A percentile compares a stretch with the other conserved stretches of the same genome.
phyloP scores from a whole-genome alignment of 2,329 filamentous ascomycete species.

The Hypomyces perniciosus region DNA sequence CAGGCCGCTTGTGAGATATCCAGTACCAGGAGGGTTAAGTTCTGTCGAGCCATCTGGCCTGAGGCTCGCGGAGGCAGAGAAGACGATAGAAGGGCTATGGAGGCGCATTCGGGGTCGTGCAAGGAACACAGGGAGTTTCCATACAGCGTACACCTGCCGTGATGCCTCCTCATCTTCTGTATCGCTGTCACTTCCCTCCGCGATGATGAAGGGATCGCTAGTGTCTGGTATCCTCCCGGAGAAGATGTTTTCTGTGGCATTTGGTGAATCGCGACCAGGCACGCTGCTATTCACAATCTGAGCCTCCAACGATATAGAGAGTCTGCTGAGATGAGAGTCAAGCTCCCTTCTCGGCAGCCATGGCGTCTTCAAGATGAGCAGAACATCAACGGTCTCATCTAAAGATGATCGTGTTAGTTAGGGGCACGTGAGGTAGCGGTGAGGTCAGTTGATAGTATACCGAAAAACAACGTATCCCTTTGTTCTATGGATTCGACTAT shows the following conservation, averaged over 20 bases:
- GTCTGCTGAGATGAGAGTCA: slow-evolving; percentile 52
- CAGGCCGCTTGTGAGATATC: slow-evolving; percentile 63
- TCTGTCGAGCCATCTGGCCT: slow-evolving; percentile 39
- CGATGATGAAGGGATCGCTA: slow-evolving; percentile 45
- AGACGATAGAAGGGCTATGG: slow-evolving; percentile 60
- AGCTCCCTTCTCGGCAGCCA: slow-evolving; percentile 51
- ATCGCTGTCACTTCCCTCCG: slow-evolving; percentile 33
- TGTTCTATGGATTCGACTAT: slow-evolving; percentile 54
- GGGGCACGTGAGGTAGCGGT: slow-evolving; percentile 27
- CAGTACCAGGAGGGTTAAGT: slow-evolving; percentile 35
- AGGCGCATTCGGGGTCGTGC: slow-evolving; percentile 57
- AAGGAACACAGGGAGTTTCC: slow-evolving; percentile 56
- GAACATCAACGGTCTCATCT: slow-evolving; percentile 70
- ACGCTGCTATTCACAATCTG: slow-evolving; percentile 55
- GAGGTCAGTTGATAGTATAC: slow-evolving; percentile 40
- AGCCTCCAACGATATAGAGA: slow-evolving; percentile 62
- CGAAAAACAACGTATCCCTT: slow-evolving; percentile 64
- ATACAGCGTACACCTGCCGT: slow-evolving; percentile 48
- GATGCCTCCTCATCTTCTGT: slow-evolving; percentile 18
- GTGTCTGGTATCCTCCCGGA: slow-evolving; percentile 45
- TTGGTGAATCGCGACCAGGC: slow-evolving; percentile 39
- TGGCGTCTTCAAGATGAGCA: slow-evolving; percentile 62
- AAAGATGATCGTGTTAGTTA: slow-evolving; percentile 27
- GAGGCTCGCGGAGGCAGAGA: slow-evolving; percentile 55
- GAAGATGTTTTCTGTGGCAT: slow-evolving; percentile 55